Base-by-base conservation (phyloP, 306 rosid species). In the Prunus mongolica region DNA sequence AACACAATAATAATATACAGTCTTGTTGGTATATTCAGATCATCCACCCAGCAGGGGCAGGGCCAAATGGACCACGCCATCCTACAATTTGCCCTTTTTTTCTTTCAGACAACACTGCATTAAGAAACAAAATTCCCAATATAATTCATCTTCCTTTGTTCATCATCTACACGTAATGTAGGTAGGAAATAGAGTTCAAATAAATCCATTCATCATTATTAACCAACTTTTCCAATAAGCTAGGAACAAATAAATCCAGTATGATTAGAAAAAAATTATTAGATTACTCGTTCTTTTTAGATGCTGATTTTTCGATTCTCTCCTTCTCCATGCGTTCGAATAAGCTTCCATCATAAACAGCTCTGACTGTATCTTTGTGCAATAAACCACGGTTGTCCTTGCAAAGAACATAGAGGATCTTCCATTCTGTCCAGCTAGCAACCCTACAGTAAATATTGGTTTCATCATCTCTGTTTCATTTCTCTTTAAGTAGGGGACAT, bases 341-440 rank as follows among this genome's bases (percentile, higher is more conserved):
- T 79, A 94, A 72, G 82, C 84, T 90, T 85, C 98, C 98, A 84
- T 94, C 98, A 19, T 87, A 94, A 68, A 80, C 93, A 68, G 77
- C 88, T 72, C 83, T 81, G 4, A 91, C 63, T 11, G 86, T 90
- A 4, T 90, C 88, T 84, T 82, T 94, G 22, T 73, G 87, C 38
- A 94, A 83, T 28, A 91, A 86, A 28, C 98, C 97, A 49, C 74
- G 27, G 75, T 82, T 74, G 82, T 94, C 97, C 83, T 94, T 94
- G 76, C 93, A 91, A 60, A 94, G 88, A 9, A 19, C 34, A 74
- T 90, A 90, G 4, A 94, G 80, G 65, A 82, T 2, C 34, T 84
- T 82, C 98, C 98, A 94, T 84, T 94, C 97, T 60, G 73, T 61
- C 54, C 54, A 72, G 45, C 87, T 67, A 16, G 80, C 93, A 18